These are phyloP conservation scores for Thielaviopsis ethacetica DNA, from an alignment of 2,329 filamentous ascomycete species.

Conservation along the genomic window DNA sequence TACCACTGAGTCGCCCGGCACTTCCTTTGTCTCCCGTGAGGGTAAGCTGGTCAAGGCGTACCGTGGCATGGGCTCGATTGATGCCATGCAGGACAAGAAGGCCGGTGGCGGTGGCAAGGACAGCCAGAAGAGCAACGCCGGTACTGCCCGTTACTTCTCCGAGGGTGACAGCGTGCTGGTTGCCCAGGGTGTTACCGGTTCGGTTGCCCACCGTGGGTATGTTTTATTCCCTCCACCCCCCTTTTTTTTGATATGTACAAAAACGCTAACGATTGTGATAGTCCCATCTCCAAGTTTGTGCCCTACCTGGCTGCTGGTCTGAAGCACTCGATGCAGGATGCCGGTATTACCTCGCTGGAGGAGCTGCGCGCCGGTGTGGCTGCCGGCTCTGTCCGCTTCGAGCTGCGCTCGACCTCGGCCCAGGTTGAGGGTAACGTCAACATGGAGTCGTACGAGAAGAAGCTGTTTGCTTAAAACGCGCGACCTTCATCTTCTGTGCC, in stretches of 20 bases:
- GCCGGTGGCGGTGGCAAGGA: constrained; percentile 59
- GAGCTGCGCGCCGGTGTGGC: constrained; percentile 62
- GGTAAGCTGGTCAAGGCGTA: constrained; percentile 98
- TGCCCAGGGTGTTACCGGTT: constrained; percentile 87
- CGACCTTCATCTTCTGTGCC: background rate
- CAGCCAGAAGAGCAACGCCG: constrained; percentile 71
- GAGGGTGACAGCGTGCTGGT: constrained; percentile 91
- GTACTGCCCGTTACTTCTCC: constrained; percentile 95
- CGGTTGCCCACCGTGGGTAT: constrained; percentile 58
- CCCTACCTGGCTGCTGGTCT: constrained; percentile 90
- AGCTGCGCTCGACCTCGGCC: constrained; percentile 84
- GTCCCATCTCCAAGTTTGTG: constrained; percentile 84
- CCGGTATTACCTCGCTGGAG: constrained; percentile 65
- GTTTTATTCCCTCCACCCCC: constrained; percentile 15
- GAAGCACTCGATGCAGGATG: constrained; percentile 95
- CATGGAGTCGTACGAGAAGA: constrained; percentile 99
- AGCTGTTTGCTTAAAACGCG: constrained; percentile 70
- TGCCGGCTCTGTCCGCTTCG: constrained; percentile 69
- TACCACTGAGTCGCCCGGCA: constrained; percentile 92
- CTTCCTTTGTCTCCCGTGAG: constrained; percentile 89
- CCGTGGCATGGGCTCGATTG: constrained; percentile 96
- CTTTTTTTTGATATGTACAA: background rate
- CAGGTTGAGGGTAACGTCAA: constrained; percentile 95
- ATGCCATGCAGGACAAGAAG: constrained; percentile 99
- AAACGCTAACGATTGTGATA: constrained; percentile 22